Evolutionary conservation across 352 stramenopile genomes (phyloP).

Genomic region (Vaucheria bursata): DNA sequence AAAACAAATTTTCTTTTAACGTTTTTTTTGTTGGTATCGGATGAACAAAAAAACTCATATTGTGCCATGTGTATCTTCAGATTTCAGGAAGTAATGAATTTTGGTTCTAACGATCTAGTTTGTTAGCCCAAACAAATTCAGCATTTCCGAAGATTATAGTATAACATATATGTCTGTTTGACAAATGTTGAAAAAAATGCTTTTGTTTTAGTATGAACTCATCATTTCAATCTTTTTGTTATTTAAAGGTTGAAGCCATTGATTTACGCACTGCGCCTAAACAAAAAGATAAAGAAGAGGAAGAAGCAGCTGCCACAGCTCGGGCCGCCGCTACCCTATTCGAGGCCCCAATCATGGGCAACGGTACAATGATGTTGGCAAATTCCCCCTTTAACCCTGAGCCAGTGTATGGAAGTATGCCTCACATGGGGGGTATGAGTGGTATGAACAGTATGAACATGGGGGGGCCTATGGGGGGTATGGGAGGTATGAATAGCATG

Average conservation of each 20-base stretch:
- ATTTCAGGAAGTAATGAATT: too few species aligned
- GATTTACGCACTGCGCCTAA: slow-evolving; percentile 67
- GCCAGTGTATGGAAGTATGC: slow-evolving; percentile 14
- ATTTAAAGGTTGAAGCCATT: slow-evolving; percentile 83
- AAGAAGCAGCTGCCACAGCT: slow-evolving; percentile 27
- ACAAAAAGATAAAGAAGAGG: slow-evolving; percentile 57
- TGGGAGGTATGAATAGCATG: slow-evolving; percentile 16
- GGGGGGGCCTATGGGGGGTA: slow-evolving; percentile 4
- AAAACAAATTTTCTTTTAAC: too few species aligned
- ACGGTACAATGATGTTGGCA: slow-evolving; percentile 18
- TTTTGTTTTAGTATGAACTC: too few species aligned
- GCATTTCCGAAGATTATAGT: too few species aligned
- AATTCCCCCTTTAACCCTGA: slow-evolving; percentile 41
- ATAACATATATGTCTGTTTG: too few species aligned
- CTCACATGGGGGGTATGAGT: slow-evolving; percentile 6
- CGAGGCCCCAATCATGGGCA: slow-evolving; percentile 36
- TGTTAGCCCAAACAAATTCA: too few species aligned
- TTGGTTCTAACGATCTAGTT: too few species aligned
- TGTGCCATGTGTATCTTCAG: too few species aligned
- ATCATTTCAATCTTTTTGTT: too few species aligned
- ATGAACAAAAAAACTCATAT: too few species aligned
- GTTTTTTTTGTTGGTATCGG: too few species aligned
- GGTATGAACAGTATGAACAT: background rate
- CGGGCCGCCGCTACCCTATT: slow-evolving; percentile 39
- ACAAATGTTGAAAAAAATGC: too few species aligned